These are phyloP conservation scores for Tetraselmis chui DNA, from an alignment of 139 green algal species.

Conservation along the genomic window DNA sequence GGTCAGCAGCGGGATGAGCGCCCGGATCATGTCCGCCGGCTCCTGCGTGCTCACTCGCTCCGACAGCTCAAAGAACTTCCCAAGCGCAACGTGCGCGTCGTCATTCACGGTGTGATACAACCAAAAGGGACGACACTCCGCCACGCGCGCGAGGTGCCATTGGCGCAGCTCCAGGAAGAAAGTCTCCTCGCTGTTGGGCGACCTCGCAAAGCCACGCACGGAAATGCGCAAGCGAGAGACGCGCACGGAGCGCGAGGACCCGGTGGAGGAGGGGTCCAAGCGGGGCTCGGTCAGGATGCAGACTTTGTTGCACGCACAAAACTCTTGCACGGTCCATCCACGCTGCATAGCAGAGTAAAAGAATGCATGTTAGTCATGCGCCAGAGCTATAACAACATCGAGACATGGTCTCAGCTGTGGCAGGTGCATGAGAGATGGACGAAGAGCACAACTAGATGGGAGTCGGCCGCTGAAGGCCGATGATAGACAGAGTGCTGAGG, in stretches of 20 bases:
- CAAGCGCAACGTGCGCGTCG: neutral
- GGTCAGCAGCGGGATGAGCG: neutral
- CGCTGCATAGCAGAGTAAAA: neutral
- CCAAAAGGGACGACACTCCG: neutral
- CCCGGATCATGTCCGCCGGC: neutral
- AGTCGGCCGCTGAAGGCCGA: too few species aligned
- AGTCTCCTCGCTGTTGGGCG: neutral
- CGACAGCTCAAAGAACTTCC: neutral
- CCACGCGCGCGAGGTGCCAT: neutral
- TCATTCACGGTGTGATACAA: neutral
- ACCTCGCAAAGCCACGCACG: neutral
- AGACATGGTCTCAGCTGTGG: too few species aligned
- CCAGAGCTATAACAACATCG: too few species aligned
- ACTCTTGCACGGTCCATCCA: neutral
- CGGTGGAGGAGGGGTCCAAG: neutral
- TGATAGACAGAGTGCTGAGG: too few species aligned
- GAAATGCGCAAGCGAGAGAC: neutral
- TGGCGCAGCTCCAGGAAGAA: neutral
- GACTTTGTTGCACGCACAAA: neutral
- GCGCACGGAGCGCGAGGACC: neutral
- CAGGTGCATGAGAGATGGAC: too few species aligned
- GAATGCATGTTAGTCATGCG: too few species aligned
- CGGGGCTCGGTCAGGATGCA: neutral
- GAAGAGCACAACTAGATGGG: too few species aligned
- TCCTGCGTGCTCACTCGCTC: neutral